These are phyloP conservation scores for Claviceps citrina DNA, from an alignment of 2,329 filamentous ascomycete species.

Conservation along the genomic window DNA sequence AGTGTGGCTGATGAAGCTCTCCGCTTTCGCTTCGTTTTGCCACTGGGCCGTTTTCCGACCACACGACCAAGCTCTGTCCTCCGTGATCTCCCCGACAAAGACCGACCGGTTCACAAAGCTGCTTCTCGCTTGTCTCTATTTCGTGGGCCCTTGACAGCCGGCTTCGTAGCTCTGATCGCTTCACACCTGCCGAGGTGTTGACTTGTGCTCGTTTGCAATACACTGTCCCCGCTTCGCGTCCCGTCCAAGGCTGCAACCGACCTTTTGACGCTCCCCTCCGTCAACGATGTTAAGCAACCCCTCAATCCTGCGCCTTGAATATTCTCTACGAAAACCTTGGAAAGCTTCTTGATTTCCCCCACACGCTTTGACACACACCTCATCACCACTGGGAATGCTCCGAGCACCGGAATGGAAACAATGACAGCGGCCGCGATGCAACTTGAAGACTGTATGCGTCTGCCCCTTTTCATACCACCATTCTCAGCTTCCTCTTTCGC, in stretches of 20 bases:
- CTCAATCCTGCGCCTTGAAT: constrained; percentile 15
- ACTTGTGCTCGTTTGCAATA: neutral
- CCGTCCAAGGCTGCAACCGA: neutral
- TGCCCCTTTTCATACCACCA: neutral
- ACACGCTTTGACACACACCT: neutral
- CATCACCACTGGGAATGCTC: constrained; percentile 7
- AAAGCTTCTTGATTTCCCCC: constrained; percentile 5
- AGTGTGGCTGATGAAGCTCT: neutral
- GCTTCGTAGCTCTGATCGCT: neutral
- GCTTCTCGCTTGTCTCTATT: neutral
- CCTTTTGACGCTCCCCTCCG: neutral
- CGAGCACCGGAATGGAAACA: constrained; percentile 24
- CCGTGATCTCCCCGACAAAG: neutral
- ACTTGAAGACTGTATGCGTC: constrained; percentile 66
- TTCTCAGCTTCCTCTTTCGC: neutral
- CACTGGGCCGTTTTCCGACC: neutral
- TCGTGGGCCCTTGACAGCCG: neutral
- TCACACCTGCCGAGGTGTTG: neutral
- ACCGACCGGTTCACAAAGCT: neutral
- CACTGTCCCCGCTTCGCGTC: neutral
- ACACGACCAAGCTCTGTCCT: neutral
- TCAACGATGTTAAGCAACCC: constrained; percentile 19
- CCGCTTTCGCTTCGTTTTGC: neutral
- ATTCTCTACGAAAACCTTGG: constrained; percentile 19
- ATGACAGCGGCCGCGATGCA: constrained; percentile 71